A percentile compares a stretch with the other conserved stretches of the same genome.
Evolutionary conservation across 164 flowering plant genomes (phyloP).

Genomic region (Stephania cephalantha): DNA sequence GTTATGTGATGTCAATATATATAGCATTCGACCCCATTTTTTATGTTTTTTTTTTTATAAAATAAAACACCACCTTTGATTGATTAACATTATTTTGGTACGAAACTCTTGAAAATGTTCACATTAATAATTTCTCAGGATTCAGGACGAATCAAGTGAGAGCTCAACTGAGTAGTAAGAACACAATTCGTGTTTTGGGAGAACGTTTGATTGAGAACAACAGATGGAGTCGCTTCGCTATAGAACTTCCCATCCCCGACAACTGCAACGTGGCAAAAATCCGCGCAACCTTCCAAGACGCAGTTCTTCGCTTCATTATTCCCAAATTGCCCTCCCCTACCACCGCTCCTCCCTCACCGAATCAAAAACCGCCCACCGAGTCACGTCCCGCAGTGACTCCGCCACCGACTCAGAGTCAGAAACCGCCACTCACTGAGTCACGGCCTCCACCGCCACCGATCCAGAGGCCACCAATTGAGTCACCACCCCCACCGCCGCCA

Average conservation of each 20-base stretch:
- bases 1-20: too few relatives aligned
- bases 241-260: constrained; percentile 32
- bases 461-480: not conserved
- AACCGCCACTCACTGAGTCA: not conserved
- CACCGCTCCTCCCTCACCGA: too few relatives aligned
- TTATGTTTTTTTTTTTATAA: too few relatives aligned
- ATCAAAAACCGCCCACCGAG: not conserved
- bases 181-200: constrained; percentile 41
- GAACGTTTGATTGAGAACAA: constrained; percentile 29
- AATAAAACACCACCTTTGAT: too few relatives aligned
- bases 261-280: constrained; percentile 27
- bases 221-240: constrained; percentile 38
- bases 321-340: constrained; percentile 26
- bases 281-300: constrained; percentile 43
- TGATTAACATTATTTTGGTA: too few relatives aligned
- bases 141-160: constrained; percentile 50
- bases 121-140: constrained; percentile 23
- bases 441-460: not conserved
- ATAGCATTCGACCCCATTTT: too few relatives aligned
- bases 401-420: not conserved
- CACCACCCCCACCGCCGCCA: not conserved
- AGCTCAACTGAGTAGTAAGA: constrained; percentile 35
- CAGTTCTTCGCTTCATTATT: constrained; percentile 30
- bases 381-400: not conserved
- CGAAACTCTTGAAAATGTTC: too few relatives aligned